Conservation (phyloP, 371 early-diverging fungal genomes). For the Rhizopus stolonifer region DNA sequence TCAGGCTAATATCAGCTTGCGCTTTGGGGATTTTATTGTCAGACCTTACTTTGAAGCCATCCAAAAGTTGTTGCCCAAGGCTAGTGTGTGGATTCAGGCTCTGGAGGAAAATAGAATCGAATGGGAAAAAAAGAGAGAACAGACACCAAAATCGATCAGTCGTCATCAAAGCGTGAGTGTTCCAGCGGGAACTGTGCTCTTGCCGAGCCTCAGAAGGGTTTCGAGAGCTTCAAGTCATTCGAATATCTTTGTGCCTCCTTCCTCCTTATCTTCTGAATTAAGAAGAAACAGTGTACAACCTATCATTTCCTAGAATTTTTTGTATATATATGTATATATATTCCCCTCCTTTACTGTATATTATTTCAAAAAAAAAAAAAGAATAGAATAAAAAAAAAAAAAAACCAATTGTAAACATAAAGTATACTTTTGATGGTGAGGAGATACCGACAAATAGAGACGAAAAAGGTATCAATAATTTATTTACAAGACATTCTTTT, state of each 20-base stretch:
- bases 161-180: constrained; percentile 34
- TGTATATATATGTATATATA: no score
- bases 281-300: constrained; percentile 16
- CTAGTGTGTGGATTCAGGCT: constrained; percentile 31
- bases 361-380: background rate
- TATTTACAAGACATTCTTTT: constrained; percentile 71
- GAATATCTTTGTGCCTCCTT: background rate
- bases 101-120: constrained; percentile 38
- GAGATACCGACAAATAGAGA: background rate
- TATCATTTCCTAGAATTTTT: background rate
- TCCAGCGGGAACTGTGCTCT: constrained; percentile 45
- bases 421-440: background rate
- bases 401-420: background rate
- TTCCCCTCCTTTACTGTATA: no score
- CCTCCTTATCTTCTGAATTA: constrained; percentile 1
- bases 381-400: background rate
- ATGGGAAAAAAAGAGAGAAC: constrained; percentile 42
- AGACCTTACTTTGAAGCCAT: constrained; percentile 79
- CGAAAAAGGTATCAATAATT: background rate
- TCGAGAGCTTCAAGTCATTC: constrained; percentile 17
- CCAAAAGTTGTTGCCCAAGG: constrained; percentile 65
- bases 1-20: constrained; percentile 74
- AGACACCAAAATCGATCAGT: constrained; percentile 19
- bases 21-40: constrained; percentile 80
- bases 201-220: constrained; percentile 25